Evolutionary conservation across 129 eudicot genomes (phyloP), one percentile per base, ranked within the genome.

Genomic region (Flaveria linearis): DNA sequence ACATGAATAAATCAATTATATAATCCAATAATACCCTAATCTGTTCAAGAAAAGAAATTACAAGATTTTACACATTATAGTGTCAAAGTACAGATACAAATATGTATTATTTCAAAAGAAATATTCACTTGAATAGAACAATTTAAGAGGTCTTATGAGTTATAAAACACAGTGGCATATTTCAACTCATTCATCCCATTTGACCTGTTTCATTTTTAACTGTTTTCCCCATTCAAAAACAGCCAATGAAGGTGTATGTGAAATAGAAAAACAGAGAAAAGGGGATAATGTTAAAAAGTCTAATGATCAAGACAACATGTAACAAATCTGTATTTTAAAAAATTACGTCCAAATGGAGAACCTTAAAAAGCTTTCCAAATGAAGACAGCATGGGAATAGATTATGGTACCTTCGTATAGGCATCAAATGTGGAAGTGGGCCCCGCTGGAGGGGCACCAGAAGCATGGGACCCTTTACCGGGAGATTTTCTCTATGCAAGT

Each of bases 351-450:
- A 52, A 33, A 63, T 8, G 57, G 53, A 25, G 66, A 76, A 89
- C 98, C 98, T 92, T 92, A 80, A 92, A 92, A 81, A 87, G 91
- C 77, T 81, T 87, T 53, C 98, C 96, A 18, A 85, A 92, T 78
- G 71, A 61, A 14, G 93, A 86, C 62, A 92, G 87, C 79, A 89
- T 96, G 9, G 93, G 91, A 70, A 92, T 87, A 60, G 93, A 83
- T 36, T 90, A 87, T 18, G 87, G 86, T 7, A 89, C 80, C 69
- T 60, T 92, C 82, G 87, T 96, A 77, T 92, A 89, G 11, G 96
- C 64, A 82, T 89, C 98, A 39, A 74, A 90, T 18, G 89, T 81
- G 18, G 97, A 85, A 61, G 92, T 63, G 14, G 90, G 93, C 67
- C 69, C 84, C 69, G 80, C 52, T 11, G 89, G 91, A 68, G 93